Conservation (phyloP, 352 stramenopile genomes). For the Blastocystis sp. region DNA sequence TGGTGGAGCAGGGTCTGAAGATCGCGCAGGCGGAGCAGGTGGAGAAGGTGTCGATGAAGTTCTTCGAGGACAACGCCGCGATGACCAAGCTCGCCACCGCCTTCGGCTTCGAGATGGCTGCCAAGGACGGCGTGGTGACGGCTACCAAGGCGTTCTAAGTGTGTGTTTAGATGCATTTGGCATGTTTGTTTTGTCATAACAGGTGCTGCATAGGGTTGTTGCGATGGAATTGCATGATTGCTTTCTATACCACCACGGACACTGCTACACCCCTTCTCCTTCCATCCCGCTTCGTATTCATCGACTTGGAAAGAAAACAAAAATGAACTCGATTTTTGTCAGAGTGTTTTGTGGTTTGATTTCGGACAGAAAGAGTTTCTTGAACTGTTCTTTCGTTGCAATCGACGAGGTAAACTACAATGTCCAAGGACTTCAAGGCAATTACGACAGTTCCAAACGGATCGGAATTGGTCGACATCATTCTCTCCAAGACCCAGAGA, state of each 20-base stretch:
- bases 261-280: no score
- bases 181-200: no score
- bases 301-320: no score
- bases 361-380: no score
- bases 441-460: conserved; percentile 92
- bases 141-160: conserved; percentile 51
- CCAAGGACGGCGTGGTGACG: conserved; percentile 27
- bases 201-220: no score
- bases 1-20: conserved; percentile 34
- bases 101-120: conserved; percentile 20
- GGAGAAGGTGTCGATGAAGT: conserved; percentile 40
- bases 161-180: no score
- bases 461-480: conserved; percentile 97
- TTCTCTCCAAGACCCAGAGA: conserved; percentile 95
- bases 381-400: neutral
- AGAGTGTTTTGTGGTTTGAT: no score
- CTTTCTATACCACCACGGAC: no score
- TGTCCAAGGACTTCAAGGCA: conserved; percentile 95
- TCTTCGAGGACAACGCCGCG: conserved; percentile 41
- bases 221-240: no score
- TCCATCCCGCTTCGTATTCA: neutral
- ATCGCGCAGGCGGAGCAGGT: conserved; percentile 26
- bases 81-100: conserved; percentile 31
- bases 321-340: no score
- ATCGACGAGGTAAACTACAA: conserved; percentile 3